Conservation (phyloP, 108 stramenopile species). For the Nannochloropsis granulata region DNA sequence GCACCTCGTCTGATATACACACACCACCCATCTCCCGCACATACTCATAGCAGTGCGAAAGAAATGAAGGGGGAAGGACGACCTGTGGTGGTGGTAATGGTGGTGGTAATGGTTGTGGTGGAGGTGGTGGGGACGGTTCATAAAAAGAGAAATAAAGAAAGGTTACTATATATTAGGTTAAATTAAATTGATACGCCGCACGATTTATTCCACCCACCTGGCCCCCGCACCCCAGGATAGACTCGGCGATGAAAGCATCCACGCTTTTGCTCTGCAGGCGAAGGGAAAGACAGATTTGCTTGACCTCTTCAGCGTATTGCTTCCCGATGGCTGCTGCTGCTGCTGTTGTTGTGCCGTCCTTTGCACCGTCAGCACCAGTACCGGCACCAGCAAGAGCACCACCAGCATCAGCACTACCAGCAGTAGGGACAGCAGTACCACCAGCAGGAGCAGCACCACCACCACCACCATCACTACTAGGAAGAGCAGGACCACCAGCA, state of each 20-base stretch:
- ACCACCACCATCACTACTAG: constrained; percentile 31
- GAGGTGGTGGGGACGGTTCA: too few species aligned
- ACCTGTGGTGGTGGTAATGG: constrained; percentile 12
- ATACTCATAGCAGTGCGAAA: constrained; percentile 45
- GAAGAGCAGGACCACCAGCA: too few species aligned
- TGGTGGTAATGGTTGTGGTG: too few species aligned
- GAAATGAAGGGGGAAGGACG: constrained; percentile 59
- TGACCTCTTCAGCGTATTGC: constrained; percentile 13
- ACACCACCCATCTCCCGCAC: constrained; percentile 71
- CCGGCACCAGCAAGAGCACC: constrained; percentile 3
- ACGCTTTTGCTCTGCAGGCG: constrained; percentile 39
- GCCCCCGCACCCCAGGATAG: constrained; percentile 73
- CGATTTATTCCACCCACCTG: constrained; percentile 11
- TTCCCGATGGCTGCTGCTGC: constrained; percentile 32
- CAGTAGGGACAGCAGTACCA: too few species aligned
- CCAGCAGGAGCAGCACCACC: constrained; percentile 5
- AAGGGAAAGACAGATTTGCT: background rate
- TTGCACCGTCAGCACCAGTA: too few species aligned
- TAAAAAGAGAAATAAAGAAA: too few species aligned
- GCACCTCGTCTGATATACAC: constrained; percentile 94
- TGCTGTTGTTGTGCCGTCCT: too few species aligned
- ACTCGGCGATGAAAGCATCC: constrained; percentile 71
- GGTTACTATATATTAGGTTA: too few species aligned
- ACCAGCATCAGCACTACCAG: constrained; percentile 30
- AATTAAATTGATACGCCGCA: too few species aligned